Evolutionary conservation across 163 green algal genomes (phyloP), one percentile per base, ranked within the genome.

Genomic region (Scenedesmus sp.): DNA sequence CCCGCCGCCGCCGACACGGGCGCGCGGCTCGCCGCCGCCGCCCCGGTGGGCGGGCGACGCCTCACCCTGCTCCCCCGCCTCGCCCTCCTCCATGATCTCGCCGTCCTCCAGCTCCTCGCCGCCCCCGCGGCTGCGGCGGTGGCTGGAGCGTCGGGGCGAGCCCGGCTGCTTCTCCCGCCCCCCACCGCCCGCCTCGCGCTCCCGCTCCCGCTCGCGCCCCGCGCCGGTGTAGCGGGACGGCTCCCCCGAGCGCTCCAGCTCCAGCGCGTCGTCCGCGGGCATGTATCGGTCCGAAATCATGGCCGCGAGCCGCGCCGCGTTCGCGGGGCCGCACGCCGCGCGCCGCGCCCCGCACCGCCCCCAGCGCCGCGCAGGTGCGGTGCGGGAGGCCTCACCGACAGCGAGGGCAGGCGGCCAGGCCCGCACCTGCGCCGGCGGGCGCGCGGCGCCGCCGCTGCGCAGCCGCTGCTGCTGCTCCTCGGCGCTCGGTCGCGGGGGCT

Each of bases 271-370:
- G 53, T 78, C 70, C 17, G 9, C 58, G 71, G 71, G 71, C 58
- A 72, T 53, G 33, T 80, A 80, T 24, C 71, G 48, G 42, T 80
- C 71, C 18, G 39, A 34, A 44, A 80, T 53, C 60, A 71, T 80
- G 34, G 4, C 31, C 53, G 39, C 62, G n/a, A n/a, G n/a, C n/a
- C n/a, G n/a, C n/a, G n/a, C n/a, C n/a, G n/a, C n/a, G n/a, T n/a
- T n/a, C n/a, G n/a, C n/a, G n/a, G n/a, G n/a, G n/a, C n/a, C n/a
- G n/a, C n/a, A n/a, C n/a, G n/a, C n/a, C n/a, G n/a, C n/a, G n/a
- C n/a, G n/a, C n/a, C n/a, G n/a, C n/a, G n/a, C n/a, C n/a, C n/a
- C n/a, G n/a, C n/a, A n/a, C n/a, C n/a, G n/a, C n/a, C n/a, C n/a
- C n/a, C n/a, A n/a, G n/a, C n/a, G n/a, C n/a, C n/a, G n/a, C n/a